Percentiles rank a stretch among this genome's conserved stretches.
These are phyloP conservation scores for Lactarius vividus DNA, from an alignment of 768 basidiomycete species.

Conservation along the genomic window DNA sequence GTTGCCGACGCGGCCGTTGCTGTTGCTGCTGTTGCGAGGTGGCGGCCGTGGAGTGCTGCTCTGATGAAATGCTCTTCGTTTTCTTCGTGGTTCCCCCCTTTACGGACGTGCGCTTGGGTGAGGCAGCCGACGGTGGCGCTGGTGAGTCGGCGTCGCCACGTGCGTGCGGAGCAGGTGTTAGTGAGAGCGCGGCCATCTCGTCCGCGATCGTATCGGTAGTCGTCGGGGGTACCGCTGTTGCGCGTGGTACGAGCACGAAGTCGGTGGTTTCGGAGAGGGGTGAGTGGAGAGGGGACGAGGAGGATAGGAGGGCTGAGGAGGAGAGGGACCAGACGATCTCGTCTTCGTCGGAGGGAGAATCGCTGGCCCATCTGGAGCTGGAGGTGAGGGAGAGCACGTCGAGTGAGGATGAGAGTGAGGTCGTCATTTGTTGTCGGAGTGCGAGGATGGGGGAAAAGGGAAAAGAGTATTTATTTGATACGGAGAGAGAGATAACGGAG, in stretches of 20 bases:
- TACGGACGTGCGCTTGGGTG: not conserved
- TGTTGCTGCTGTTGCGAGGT: not conserved
- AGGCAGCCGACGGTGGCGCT: not conserved
- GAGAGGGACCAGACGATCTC: conserved; percentile 29
- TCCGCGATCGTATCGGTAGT: not conserved
- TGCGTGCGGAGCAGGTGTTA: not conserved
- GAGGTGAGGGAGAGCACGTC: conserved; percentile 21
- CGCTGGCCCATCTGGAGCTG: conserved; percentile 22
- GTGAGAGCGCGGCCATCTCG: conserved; percentile 7
- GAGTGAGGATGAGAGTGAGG: conserved; percentile 18
- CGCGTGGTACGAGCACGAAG: conserved; percentile 39
- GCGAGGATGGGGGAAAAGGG: not conserved
- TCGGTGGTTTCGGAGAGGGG: conserved; percentile 32
- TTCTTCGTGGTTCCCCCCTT: not conserved
- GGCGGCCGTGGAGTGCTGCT: conserved; percentile 5
- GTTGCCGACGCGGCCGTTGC: not conserved
- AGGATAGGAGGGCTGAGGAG: conserved; percentile 17
- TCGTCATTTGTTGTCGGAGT: conserved; percentile 19
- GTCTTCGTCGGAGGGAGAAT: conserved; percentile 26
- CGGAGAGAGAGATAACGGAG: not conserved
- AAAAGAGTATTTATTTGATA: conserved; percentile 11
- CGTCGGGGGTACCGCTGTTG: conserved; percentile 43
- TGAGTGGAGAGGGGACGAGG: conserved; percentile 23
- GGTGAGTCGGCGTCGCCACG: not conserved
- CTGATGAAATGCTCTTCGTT: not conserved